Percentiles rank a stretch among this genome's conserved stretches.
phyloP scores from a whole-genome alignment of 805 yeast genomes.

The Kodamaea kaohsiungensis region DNA sequence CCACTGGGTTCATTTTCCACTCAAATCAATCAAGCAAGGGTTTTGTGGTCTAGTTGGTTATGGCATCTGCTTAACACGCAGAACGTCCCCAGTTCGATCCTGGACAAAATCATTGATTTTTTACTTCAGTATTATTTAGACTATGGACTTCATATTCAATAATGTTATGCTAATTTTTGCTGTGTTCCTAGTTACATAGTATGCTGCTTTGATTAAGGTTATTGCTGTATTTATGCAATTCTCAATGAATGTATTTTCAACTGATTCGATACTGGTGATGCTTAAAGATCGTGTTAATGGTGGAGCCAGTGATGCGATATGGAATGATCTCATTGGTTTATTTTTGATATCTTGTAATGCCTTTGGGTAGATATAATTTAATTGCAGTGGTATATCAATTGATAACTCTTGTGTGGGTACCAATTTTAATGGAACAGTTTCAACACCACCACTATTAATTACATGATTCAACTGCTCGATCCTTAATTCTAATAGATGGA shows the following conservation, averaged over 20 bases:
- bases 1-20: too few species aligned
- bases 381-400: background rate
- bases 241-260: background rate
- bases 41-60: too few species aligned
- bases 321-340: background rate
- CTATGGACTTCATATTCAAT: background rate
- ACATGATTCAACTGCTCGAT: background rate
- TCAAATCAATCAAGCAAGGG: too few species aligned
- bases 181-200: background rate
- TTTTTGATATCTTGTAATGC: background rate
- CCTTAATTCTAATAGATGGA: background rate
- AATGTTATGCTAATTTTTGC: background rate
- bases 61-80: slow-evolving; percentile 99
- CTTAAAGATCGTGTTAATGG: background rate
- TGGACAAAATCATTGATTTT: slow-evolving; percentile 90
- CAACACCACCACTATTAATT: background rate
- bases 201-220: background rate
- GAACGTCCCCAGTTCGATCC: slow-evolving; percentile 99
- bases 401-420: background rate
- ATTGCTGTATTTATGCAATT: background rate
- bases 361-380: background rate
- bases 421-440: background rate
- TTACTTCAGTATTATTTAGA: background rate
- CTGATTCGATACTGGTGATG: background rate
- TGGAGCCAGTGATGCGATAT: background rate